Conservation (phyloP, 1,284 basidiomycete genomes). For the Naganishia sp. region DNA sequence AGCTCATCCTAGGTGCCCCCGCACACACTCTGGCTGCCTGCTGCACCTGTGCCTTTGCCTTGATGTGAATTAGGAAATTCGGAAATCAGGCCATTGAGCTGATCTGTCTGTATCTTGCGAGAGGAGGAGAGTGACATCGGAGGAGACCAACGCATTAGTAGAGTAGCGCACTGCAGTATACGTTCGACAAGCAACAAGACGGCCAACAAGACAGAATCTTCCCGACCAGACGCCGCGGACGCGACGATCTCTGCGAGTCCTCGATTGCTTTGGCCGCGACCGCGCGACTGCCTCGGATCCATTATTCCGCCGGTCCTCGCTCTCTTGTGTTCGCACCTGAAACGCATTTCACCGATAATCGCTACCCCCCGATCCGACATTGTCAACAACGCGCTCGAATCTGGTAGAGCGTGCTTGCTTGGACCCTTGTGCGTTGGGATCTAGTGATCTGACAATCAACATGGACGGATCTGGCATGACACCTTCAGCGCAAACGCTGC, state of each 20-base stretch:
- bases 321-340: not conserved
- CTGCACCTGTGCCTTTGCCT: not conserved
- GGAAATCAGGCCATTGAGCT: not conserved
- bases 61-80: not conserved
- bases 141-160: not conserved
- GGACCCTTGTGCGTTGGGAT: not conserved
- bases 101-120: not conserved
- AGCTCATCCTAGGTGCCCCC: not conserved
- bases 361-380: not conserved
- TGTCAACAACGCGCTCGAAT: conserved; percentile 23
- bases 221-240: not conserved
- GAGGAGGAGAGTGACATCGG: not conserved
- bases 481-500: conserved; percentile 25
- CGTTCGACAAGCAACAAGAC: not conserved
- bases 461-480: conserved; percentile 27
- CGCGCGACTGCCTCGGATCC: not conserved
- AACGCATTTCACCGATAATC: conserved; percentile 14
- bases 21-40: not conserved
- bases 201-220: no score
- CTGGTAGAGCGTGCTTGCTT: not conserved
- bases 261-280: conserved; percentile 2
- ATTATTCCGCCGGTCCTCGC: not conserved
- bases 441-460: not conserved
- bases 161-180: not conserved
- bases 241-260: not conserved